Percentiles rank a stretch among this genome's conserved stretches.
Evolutionary conservation across 192 early-diverging fungal genomes (phyloP).

Genomic region (Coemansia sp.): DNA sequence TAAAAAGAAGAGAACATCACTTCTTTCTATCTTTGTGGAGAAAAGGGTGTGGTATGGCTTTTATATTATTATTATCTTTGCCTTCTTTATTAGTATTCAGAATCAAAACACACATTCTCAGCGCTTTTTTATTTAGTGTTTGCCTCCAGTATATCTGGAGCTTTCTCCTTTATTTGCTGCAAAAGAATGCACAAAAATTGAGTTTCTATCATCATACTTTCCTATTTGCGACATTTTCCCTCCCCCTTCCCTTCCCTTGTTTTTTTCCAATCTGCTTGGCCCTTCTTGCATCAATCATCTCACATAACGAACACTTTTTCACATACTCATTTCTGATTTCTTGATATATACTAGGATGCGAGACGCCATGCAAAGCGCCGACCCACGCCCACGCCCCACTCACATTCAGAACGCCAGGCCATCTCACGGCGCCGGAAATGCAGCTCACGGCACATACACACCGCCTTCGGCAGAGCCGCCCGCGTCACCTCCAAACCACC

Average conservation of each 20-base stretch:
- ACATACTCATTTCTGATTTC: neutral
- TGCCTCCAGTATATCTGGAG: too few relatives aligned
- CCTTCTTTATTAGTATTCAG: too few relatives aligned
- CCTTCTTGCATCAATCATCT: neutral
- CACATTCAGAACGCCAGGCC: neutral
- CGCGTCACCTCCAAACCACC: slow-evolving; percentile 4
- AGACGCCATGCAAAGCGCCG: slow-evolving; percentile 26
- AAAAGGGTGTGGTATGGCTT: neutral
- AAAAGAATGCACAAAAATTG: neutral
- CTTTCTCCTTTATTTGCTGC: neutral
- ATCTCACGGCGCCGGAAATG: neutral
- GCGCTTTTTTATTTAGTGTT: neutral
- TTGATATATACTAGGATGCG: slow-evolving; percentile 14
- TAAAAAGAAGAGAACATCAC: neutral
- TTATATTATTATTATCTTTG: too few relatives aligned
- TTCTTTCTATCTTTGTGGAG: neutral
- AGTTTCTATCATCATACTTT: neutral
- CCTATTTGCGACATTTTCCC: neutral
- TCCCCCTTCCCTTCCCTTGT: neutral
- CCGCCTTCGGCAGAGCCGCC: neutral
- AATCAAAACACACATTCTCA: neutral
- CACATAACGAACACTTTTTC: neutral
- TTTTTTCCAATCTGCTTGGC: neutral
- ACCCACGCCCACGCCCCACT: slow-evolving; percentile 10
- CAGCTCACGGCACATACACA: neutral